Evolutionary conservation across 768 basidiomycete genomes (phyloP), one percentile per base, ranked within the genome.

Genomic region (Psilocybe sp.): DNA sequence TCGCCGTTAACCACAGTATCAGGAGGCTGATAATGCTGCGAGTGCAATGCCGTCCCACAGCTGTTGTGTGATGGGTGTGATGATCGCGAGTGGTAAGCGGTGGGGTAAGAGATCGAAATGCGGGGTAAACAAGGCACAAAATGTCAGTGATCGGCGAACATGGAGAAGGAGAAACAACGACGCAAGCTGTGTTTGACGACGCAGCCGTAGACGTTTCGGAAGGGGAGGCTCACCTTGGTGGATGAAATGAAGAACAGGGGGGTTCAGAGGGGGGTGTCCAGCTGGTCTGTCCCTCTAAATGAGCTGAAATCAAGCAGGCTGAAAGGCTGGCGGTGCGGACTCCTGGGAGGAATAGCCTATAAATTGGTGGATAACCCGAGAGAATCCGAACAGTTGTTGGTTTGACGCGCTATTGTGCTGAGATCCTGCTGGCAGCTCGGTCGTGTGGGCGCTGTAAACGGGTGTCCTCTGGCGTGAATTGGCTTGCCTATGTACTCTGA

Each of bases 281-380:
- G 32, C 12, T 46, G 13, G 45, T 46, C 14, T n/a, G 45, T 28
- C 13, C 3, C 3, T 43, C 18, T 23, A 31, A n/a, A 43, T 23
- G n/a, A 43, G 10, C 20, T 43, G 32, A 19, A n/a, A 23, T 43
- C n/a, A n/a, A 40, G 31, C 20, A 36, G 10, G 16, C 45, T 46
- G 19, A 18, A 32, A 38, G 47, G 41, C 41, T 40, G 33, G 20
- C 16, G 36, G 16, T 23, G 15, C 34, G 15, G 32, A 46, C 47
- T 40, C n/a, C 20, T 48, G 47, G 47, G 47, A 48, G 47, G 12
- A 40, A 39, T 28, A 7, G 10, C 38, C 39, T 18, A 19, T 37
- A 38, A 47, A 47, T 39, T 47, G 46, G 46, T n/a, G 11, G 43
- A 44, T 44, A 43, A 43, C 32, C 42, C 42, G 42, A 20, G 42